Evolutionary conservation across 176 grass and related monocot species (phyloP).

Genomic region (Bromus sterilis): DNA sequence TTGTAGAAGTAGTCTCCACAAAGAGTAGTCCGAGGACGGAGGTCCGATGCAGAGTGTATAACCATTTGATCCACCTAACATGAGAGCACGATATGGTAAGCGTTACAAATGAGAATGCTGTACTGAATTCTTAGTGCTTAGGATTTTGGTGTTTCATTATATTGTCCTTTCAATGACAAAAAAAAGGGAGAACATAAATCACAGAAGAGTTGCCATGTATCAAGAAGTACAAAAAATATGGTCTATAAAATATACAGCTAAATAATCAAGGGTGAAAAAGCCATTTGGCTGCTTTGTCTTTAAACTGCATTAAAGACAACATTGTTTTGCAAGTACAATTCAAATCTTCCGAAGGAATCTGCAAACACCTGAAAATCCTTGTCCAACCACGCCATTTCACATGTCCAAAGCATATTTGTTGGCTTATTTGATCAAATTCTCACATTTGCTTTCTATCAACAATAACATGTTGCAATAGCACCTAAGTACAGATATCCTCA

Average conservation of each 20-base stretch:
- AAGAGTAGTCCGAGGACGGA: slow-evolving; percentile 62
- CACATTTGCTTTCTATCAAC: not conserved
- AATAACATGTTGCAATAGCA: not conserved
- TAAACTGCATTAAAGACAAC: not conserved
- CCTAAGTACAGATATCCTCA: not conserved
- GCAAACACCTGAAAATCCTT: not conserved
- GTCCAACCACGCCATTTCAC: not conserved
- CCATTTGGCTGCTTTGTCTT: not conserved
- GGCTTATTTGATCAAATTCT: not conserved
- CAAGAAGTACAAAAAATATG: not conserved
- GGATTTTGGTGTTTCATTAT: slow-evolving; percentile 2
- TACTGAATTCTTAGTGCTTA: not conserved
- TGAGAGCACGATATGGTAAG: not conserved
- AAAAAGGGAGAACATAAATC: slow-evolving; percentile 1
- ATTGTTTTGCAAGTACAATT: not conserved
- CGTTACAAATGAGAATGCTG: slow-evolving; percentile 1
- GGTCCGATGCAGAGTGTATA: slow-evolving; percentile 92
- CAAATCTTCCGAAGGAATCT: not conserved
- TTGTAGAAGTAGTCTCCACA: slow-evolving; percentile 94
- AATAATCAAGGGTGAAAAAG: slow-evolving; percentile 3
- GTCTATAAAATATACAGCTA: not conserved
- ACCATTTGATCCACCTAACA: slow-evolving; percentile 95
- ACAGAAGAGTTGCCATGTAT: not conserved
- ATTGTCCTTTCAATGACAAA: not conserved
- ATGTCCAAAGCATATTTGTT: not conserved